phyloP scores from a whole-genome alignment of 2,329 filamentous ascomycete genomes.

The Sporothrix phasma region DNA sequence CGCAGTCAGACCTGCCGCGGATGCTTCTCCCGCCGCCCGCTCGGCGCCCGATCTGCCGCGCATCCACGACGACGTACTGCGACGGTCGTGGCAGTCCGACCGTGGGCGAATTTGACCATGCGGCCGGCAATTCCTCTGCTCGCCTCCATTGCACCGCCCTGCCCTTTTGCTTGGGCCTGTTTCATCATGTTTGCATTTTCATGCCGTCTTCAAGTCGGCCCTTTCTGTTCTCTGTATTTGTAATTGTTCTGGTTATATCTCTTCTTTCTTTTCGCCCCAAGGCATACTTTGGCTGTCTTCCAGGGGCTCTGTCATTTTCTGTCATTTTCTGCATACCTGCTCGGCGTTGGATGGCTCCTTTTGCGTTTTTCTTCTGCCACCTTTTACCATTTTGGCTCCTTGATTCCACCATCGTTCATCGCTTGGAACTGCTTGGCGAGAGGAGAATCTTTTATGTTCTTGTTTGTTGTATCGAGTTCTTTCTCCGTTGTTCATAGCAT shows the following conservation, averaged over 20 bases:
- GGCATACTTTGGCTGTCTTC: background rate
- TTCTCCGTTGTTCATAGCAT: background rate
- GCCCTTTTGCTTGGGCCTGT: background rate
- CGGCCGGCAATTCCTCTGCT: background rate
- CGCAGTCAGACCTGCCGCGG: slow-evolving; percentile 12
- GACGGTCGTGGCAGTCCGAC: slow-evolving; percentile 41
- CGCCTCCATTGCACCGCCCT: background rate
- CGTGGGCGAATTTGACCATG: slow-evolving; percentile 29
- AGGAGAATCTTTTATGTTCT: background rate
- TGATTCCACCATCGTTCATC: background rate
- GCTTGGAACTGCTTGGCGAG: background rate
- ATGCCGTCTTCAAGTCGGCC: background rate
- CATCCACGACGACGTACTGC: slow-evolving; percentile 40
- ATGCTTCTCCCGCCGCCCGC: slow-evolving; percentile 17
- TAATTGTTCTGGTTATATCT: background rate
- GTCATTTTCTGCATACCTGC: slow-evolving; percentile 2
- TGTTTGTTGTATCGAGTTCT: background rate
- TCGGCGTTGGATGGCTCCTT: slow-evolving; percentile 5
- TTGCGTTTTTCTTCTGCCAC: background rate
- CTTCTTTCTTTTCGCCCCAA: background rate
- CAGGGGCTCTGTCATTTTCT: background rate
- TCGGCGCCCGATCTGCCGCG: slow-evolving; percentile 32
- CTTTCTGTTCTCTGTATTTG: background rate
- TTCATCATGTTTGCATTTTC: slow-evolving; percentile 8
- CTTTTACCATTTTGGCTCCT: background rate